A percentile compares a stretch with the other conserved stretches of the same genome.
Conservation (phyloP, 2,329 filamentous ascomycete species). For the Aspergillus felis region DNA sequence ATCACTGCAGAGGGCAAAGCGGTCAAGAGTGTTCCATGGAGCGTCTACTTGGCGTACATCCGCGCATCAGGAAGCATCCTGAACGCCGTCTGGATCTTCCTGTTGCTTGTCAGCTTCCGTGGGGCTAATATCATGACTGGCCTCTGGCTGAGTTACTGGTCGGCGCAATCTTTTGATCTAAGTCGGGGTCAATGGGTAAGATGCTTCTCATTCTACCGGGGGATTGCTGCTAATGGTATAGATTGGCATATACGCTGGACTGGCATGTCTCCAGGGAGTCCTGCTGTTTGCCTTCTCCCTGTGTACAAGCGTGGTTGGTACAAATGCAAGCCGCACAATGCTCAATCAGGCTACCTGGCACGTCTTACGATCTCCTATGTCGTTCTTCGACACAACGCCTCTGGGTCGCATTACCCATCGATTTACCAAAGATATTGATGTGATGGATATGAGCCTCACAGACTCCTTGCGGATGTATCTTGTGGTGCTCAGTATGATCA, state of each 20-base stretch:
- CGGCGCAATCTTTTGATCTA: constrained; percentile 51
- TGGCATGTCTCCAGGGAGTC: constrained; percentile 65
- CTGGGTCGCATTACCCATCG: constrained; percentile 87
- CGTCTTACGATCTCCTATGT: constrained; percentile 63
- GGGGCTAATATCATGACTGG: constrained; percentile 79
- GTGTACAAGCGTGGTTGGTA: constrained; percentile 57
- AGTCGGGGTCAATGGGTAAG: constrained; percentile 57
- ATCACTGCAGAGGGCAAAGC: constrained; percentile 49
- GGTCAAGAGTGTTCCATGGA: constrained; percentile 68
- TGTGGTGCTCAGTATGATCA: background rate
- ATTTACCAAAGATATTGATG: constrained; percentile 85
- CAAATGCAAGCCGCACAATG: constrained; percentile 70
- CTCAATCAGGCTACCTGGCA: constrained; percentile 39
- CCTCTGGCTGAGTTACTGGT: constrained; percentile 88
- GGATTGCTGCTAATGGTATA: constrained; percentile 43
- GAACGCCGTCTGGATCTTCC: constrained; percentile 55
- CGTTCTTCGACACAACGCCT: constrained; percentile 90
- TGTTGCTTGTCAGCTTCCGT: constrained; percentile 66
- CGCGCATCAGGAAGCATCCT: constrained; percentile 64
- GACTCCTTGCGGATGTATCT: background rate
- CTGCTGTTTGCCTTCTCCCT: constrained; percentile 50
- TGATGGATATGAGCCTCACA: constrained; percentile 78
- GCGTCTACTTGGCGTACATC: constrained; percentile 69
- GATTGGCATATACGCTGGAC: constrained; percentile 60
- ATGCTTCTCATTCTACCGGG: background rate